Percentiles rank a stretch among this genome's conserved stretches.
These are phyloP conservation scores for Tricholoma saponaceum DNA, from an alignment of 768 basidiomycete species.

Conservation along the genomic window DNA sequence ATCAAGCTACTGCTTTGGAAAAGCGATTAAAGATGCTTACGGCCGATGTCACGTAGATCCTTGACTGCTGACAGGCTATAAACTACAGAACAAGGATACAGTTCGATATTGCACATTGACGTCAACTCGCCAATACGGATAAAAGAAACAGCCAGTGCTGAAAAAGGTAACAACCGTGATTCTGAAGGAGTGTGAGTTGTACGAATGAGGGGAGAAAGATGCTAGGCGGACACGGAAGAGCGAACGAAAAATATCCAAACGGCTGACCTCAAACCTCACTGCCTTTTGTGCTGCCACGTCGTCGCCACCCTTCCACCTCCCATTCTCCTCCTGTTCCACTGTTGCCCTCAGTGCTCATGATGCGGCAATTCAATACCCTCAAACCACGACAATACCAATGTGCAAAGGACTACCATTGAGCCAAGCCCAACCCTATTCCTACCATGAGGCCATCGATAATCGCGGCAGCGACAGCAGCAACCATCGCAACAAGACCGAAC, in stretches of 20 bases:
- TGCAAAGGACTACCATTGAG: no score
- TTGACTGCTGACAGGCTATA: neutral
- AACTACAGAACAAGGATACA: neutral
- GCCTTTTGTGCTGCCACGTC: no score
- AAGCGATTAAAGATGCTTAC: neutral
- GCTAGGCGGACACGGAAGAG: neutral
- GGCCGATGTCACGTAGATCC: neutral
- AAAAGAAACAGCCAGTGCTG: neutral
- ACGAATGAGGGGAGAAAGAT: neutral
- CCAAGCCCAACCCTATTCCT: no score
- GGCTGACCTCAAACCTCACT: neutral
- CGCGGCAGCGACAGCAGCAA: no score
- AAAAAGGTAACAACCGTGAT: neutral
- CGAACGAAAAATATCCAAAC: neutral
- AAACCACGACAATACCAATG: no score
- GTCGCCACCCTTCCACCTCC: no score
- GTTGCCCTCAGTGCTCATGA: no score
- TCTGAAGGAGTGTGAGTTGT: neutral
- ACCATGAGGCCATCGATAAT: no score
- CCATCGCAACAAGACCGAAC: no score
- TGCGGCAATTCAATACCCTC: no score
- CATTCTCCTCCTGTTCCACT: no score
- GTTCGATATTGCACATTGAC: neutral
- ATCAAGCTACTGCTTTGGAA: neutral
- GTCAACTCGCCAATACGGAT: neutral